A percentile compares a stretch with the other conserved stretches of the same genome.
Conservation (phyloP, 2,329 filamentous ascomycete genomes). For the Penicillium sp. region DNA sequence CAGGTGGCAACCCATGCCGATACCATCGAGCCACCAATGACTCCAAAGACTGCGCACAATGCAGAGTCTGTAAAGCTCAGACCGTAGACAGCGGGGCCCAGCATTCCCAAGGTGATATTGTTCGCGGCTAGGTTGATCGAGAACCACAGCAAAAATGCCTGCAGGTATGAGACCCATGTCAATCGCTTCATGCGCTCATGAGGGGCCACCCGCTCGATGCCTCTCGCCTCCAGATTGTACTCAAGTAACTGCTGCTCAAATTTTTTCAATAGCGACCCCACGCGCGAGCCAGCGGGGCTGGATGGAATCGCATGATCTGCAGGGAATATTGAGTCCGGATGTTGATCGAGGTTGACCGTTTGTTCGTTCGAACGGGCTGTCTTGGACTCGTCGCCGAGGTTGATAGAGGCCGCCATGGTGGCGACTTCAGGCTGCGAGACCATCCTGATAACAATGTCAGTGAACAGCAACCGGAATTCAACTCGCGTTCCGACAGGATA, state of each 20-base stretch:
- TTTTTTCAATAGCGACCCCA: constrained; percentile 26
- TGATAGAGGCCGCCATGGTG: constrained; percentile 22
- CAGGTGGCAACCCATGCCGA: constrained; percentile 58
- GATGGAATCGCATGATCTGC: constrained; percentile 8
- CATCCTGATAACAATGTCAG: constrained; percentile 28
- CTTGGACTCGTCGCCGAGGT: constrained; percentile 16
- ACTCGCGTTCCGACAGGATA: background rate
- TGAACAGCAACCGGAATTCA: constrained; percentile 1
- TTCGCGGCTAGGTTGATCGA: constrained; percentile 58
- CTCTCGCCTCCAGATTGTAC: constrained; percentile 51
- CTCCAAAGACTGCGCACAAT: constrained; percentile 53
- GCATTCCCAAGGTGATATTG: constrained; percentile 59
- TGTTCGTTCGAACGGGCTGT: constrained; percentile 9
- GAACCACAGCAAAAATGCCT: constrained; percentile 55
- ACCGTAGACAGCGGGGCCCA: constrained; percentile 54
- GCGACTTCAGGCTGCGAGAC: constrained; percentile 24
- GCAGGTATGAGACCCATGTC: constrained; percentile 48
- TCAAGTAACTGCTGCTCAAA: constrained; percentile 39
- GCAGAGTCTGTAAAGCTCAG: constrained; percentile 54
- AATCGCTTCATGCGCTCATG: constrained; percentile 50
- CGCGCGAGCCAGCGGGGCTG: constrained; percentile 20
- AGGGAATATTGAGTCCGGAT: constrained; percentile 13
- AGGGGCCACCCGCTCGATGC: constrained; percentile 53
- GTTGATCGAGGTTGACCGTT: constrained; percentile 9
- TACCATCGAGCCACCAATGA: constrained; percentile 49